phyloP scores from a whole-genome alignment of 257 asterid genomes.

The Cinchona pubescens region DNA sequence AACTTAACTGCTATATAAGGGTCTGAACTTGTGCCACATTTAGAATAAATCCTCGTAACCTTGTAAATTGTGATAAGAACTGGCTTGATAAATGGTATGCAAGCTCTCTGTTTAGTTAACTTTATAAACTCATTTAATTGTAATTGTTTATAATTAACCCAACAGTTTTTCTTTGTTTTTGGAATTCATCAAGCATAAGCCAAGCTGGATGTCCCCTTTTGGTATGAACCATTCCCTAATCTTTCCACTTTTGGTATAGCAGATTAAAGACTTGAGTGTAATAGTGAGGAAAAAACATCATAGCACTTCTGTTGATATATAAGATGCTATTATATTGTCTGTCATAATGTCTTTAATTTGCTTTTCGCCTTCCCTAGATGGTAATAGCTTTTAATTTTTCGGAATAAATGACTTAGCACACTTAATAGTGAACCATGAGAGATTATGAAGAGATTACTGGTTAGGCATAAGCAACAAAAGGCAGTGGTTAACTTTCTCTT shows the following conservation, averaged over 20 bases:
- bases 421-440: not conserved
- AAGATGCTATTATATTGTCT: not conserved
- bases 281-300: not conserved
- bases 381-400: not conserved
- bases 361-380: not conserved
- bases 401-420: not conserved
- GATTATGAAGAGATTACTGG: not conserved
- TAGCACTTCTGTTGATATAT: not conserved
- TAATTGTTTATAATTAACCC: not conserved
- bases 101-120: not conserved
- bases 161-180: not conserved
- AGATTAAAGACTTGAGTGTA: not conserved
- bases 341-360: not conserved
- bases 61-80: not conserved
- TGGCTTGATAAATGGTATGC: not conserved
- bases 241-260: not conserved
- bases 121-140: not conserved
- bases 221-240: conserved; percentile 2
- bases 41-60: not conserved
- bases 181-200: not conserved
- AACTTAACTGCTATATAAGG: not conserved
- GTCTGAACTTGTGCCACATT: not conserved
- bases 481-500: not conserved
- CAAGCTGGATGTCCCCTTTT: not conserved
- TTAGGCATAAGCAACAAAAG: not conserved